Percentiles rank a stretch among this genome's conserved stretches.
These are phyloP conservation scores for Arthroderma uncinatum DNA, from an alignment of 2,329 filamentous ascomycete species.

Conservation along the genomic window DNA sequence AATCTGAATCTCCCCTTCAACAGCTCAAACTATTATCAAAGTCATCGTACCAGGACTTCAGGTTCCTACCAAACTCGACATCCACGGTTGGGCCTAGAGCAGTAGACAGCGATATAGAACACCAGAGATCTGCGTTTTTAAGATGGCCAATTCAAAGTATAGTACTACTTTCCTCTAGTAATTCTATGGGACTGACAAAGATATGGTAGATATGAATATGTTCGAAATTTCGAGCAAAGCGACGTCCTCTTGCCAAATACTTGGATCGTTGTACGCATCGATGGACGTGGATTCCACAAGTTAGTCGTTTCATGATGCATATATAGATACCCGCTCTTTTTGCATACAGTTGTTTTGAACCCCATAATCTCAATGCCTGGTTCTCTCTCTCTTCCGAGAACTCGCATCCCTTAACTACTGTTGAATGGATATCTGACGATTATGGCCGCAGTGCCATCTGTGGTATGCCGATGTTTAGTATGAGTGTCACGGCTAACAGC, in stretches of 20 bases:
- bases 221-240: conserved; percentile 74
- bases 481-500: neutral
- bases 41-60: too few species aligned
- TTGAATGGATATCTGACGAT: neutral
- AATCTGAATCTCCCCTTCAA: neutral
- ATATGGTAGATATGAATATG: conserved; percentile 71
- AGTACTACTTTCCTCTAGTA: neutral
- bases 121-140: too few species aligned
- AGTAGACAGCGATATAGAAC: neutral
- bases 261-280: conserved; percentile 89
- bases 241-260: conserved; percentile 77
- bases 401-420: too few species aligned
- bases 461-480: neutral
- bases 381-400: neutral
- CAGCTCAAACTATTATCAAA: neutral
- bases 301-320: conserved; percentile 30
- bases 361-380: neutral
- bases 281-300: conserved; percentile 93
- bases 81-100: neutral
- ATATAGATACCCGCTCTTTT: conserved; percentile 1
- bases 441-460: neutral
- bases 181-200: neutral
- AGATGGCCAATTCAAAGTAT: conserved; percentile 34
- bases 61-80: too few species aligned
- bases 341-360: neutral